Evolutionary conservation across 1,139 yeast genomes (phyloP).

Genomic region (Geotrichum reessii): DNA sequence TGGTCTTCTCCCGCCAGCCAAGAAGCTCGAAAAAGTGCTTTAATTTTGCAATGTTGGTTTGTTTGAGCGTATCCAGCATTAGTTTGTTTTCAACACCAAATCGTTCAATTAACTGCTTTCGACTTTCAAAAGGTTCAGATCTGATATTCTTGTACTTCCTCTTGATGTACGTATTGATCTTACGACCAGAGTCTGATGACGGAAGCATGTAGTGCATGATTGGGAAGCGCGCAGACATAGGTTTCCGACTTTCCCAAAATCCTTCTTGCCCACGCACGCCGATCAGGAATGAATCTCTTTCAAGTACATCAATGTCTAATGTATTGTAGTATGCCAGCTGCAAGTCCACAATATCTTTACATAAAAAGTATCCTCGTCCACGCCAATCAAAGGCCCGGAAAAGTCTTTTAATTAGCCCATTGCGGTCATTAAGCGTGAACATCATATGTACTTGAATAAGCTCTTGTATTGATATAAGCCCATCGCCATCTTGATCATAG

Average conservation of each 20-base stretch:
- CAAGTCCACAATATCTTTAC: constrained; percentile 8
- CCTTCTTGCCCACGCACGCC: not conserved
- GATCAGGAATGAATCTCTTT: constrained; percentile 1
- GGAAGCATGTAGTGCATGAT: not conserved
- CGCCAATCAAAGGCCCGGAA: constrained; percentile 19
- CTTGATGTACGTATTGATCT: not conserved
- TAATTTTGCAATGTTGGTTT: not conserved
- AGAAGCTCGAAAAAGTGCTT: constrained; percentile 12
- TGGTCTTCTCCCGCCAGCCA: constrained; percentile 12
- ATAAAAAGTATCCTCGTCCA: constrained; percentile 18
- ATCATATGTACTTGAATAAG: constrained; percentile 16
- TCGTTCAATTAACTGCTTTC: not conserved
- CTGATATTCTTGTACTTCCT: not conserved
- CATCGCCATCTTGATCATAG: constrained; percentile 28
- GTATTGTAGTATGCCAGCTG: not conserved
- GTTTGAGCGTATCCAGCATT: not conserved
- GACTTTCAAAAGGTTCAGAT: not conserved
- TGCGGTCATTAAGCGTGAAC: not conserved
- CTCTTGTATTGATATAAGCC: constrained; percentile 27
- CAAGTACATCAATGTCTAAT: constrained; percentile 1
- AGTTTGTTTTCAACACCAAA: not conserved
- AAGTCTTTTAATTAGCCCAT: not conserved
- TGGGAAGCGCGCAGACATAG: constrained; percentile 7
- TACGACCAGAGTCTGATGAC: not conserved
- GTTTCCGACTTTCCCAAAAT: constrained; percentile 9